Base-by-base conservation (phyloP, 2,329 filamentous ascomycete species). In the Ceratocystis variospora region DNA sequence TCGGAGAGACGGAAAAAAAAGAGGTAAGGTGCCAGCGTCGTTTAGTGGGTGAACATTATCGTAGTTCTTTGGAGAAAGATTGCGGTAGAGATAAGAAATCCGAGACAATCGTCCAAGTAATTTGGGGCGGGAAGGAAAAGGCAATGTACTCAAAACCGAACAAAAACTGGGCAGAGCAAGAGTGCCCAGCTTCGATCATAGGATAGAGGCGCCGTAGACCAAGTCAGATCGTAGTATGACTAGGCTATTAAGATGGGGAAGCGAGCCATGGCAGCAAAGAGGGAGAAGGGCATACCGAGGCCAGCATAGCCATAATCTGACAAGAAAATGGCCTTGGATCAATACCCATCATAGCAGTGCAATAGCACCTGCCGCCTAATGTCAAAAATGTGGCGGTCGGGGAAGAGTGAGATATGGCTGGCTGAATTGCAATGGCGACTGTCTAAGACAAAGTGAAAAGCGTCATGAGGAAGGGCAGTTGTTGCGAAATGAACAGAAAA, bases 371-470 rank as follows among this genome's bases (percentile, higher is more conserved):
- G 28, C 33, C 28, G 17, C 33, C 31, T n/a, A 37, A 31, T 19
- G 33, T 59, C 28, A n/a, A 59, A 28, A 17, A 7, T 37, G n/a
- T 19, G 28, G 28, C 28, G 55, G 8, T 22, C 8, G 48, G 22
- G 48, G 15, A 25, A 28, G 28, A n/a, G 28, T 33, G 55, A 37
- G 6, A 12, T n/a, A 12, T 19, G 55, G 25, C 55, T 59, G 31
- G 55, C 55, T 59, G 31, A 37, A 59, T 59, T 15, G 31, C 55
- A 59, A 59, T 59, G 55, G 33, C 22, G 55, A 37, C 55, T 59
- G 25, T 45, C 61, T 62, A 33, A 22, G 62, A 28, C 25, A 28
- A 5, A 17, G 33, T 15, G 17, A 46, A 63, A 48, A 33, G 62
- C 19, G 37, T 19, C 44, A 62, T 22, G 19, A 19, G 37, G 37